Evolutionary conservation across 352 stramenopile genomes (phyloP).

Genomic region (Globisporangium cylindrosporum): DNA sequence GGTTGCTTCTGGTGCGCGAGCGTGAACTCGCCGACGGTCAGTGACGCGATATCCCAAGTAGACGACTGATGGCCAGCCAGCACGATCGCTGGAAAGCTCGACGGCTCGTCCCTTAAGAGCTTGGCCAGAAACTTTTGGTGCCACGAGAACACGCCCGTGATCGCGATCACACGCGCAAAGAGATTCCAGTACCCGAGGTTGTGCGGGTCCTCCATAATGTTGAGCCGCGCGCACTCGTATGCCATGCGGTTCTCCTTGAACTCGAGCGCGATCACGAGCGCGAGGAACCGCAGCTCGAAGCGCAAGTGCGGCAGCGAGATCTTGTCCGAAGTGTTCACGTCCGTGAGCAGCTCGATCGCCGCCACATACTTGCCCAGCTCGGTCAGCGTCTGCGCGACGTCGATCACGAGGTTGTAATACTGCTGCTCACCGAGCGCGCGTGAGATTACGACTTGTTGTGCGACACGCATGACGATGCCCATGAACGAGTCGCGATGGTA

Average conservation of each 20-base stretch:
- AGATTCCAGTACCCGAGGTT: constrained; percentile 86
- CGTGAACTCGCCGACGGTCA: constrained; percentile 83
- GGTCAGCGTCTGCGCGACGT: constrained; percentile 74
- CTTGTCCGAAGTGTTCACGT: constrained; percentile 87
- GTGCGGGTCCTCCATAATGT: constrained; percentile 82
- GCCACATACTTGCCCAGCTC: constrained; percentile 81
- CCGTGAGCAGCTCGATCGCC: constrained; percentile 80
- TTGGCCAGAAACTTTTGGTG: constrained; percentile 88
- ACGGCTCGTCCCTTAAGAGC: constrained; percentile 66
- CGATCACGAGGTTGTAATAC: constrained; percentile 79
- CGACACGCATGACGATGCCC: constrained; percentile 81
- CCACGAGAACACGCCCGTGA: constrained; percentile 84
- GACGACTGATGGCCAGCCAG: constrained; percentile 82
- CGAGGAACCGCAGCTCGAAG: constrained; percentile 81
- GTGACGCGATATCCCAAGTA: constrained; percentile 79
- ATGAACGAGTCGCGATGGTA: constrained; percentile 77
- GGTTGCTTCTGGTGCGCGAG: constrained; percentile 78
- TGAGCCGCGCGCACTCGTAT: constrained; percentile 83
- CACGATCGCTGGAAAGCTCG: constrained; percentile 77
- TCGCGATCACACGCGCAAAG: constrained; percentile 79
- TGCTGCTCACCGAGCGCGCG: constrained; percentile 64
- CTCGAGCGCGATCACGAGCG: constrained; percentile 79
- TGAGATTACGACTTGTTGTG: constrained; percentile 80
- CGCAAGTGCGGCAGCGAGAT: constrained; percentile 64
- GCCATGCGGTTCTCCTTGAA: constrained; percentile 87